These are phyloP conservation scores for Murraya koenigii DNA, from an alignment of 345 rosid species.

Conservation along the genomic window DNA sequence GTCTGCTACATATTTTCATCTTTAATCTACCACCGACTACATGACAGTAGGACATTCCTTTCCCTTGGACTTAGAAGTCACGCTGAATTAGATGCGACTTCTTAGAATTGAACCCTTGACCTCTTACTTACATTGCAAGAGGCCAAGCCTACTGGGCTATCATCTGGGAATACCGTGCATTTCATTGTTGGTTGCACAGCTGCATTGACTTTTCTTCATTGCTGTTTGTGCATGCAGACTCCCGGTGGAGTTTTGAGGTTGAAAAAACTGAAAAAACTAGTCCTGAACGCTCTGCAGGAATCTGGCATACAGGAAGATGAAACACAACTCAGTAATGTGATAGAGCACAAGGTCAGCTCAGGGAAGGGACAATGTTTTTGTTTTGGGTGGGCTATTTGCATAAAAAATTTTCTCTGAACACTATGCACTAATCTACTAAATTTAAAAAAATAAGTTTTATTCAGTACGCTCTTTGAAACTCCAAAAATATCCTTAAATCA, in stretches of 20 bases:
- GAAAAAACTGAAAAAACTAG: slow-evolving; percentile 62
- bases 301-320: slow-evolving; percentile 43
- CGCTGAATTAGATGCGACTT: not conserved
- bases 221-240: slow-evolving; percentile 37
- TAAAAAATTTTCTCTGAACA: no score
- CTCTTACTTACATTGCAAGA: no score
- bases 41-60: not conserved
- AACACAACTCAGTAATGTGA: slow-evolving; percentile 29
- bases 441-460: no score
- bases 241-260: slow-evolving; percentile 62
- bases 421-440: no score
- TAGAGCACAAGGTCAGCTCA: slow-evolving; percentile 64
- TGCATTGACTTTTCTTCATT: slow-evolving; percentile 1
- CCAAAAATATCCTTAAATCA: no score
- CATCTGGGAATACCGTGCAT: no score
- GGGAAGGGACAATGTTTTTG: not conserved
- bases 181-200: not conserved
- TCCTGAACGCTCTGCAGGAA: slow-evolving; percentile 50
- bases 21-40: not conserved
- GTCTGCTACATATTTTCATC: not conserved
- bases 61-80: not conserved
- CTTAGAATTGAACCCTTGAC: not conserved
- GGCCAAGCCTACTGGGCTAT: no score
- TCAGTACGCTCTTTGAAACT: no score
- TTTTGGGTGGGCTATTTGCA: no score